Conservation (phyloP, 106 monocot genomes). For the Allium sativum region DNA sequence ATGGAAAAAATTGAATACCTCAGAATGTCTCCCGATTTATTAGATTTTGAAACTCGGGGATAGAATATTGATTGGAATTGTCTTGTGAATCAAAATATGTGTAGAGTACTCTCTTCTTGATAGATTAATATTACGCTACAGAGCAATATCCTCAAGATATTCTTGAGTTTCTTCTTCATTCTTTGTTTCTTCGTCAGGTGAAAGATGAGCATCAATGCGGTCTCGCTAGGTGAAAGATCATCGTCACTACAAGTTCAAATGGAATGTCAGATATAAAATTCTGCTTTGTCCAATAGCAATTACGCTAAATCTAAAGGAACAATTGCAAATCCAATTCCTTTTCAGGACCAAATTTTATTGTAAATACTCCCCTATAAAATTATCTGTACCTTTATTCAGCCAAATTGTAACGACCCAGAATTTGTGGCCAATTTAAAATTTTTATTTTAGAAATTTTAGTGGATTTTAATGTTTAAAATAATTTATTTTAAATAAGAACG, state of each 20-base stretch:
- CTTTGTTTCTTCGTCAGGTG: slow-evolving; percentile 52
- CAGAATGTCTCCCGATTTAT: slow-evolving; percentile 38
- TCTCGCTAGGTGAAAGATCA: too few species aligned
- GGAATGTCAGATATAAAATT: too few species aligned
- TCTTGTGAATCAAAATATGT: slow-evolving; percentile 12
- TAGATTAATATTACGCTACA: slow-evolving; percentile 84
- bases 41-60: slow-evolving; percentile 60
- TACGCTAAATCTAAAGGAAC: too few species aligned
- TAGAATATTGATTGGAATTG: slow-evolving; percentile 23
- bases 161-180: slow-evolving; percentile 48
- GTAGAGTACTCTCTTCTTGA: slow-evolving; percentile 64
- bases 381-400: background rate
- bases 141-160: slow-evolving; percentile 49
- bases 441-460: too few species aligned
- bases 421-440: too few species aligned
- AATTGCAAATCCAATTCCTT: too few species aligned
- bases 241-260: too few species aligned
- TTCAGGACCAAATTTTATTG: too few species aligned
- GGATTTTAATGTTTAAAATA: too few species aligned
- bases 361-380: background rate
- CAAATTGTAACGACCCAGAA: too few species aligned
- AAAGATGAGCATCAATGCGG: slow-evolving; percentile 63
- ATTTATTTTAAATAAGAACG: too few species aligned
- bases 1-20: slow-evolving; percentile 43
- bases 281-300: too few species aligned